Percentiles rank a stretch among this genome's conserved stretches.
Evolutionary conservation across 176 grass and related monocot genomes (phyloP).

Genomic region (Poa annua): DNA sequence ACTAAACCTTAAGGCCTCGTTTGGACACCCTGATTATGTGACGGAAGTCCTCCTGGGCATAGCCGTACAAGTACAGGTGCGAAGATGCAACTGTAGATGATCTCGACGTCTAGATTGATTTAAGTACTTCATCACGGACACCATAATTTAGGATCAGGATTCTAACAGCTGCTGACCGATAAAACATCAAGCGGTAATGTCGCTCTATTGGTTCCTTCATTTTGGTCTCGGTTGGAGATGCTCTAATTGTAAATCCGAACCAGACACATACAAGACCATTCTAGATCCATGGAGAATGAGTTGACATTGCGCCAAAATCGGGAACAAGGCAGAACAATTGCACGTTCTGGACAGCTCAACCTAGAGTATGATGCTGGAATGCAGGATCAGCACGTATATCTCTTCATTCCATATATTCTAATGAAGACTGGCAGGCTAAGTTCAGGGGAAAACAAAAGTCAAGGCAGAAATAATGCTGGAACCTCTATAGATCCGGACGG

Average conservation of each 20-base stretch:
- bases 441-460: background rate
- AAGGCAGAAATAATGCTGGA: constrained; percentile 19
- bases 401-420: constrained; percentile 12
- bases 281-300: constrained; percentile 12
- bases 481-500: constrained; percentile 28
- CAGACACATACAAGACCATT: constrained; percentile 3
- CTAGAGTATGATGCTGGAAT: background rate
- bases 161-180: background rate
- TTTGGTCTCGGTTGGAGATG: too few species aligned
- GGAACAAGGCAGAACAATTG: constrained; percentile 1
- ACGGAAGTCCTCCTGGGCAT: too few species aligned
- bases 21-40: background rate
- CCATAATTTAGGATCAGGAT: background rate
- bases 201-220: too few species aligned
- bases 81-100: background rate
- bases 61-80: background rate
- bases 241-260: constrained; percentile 35
- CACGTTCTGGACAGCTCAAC: constrained; percentile 45
- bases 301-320: constrained; percentile 29
- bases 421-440: background rate
- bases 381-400: background rate
- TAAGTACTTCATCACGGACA: background rate
- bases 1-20: background rate
- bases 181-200: background rate
- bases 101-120: background rate